phyloP scores from a whole-genome alignment of 768 basidiomycete species.

The Boletus coccyginus region DNA sequence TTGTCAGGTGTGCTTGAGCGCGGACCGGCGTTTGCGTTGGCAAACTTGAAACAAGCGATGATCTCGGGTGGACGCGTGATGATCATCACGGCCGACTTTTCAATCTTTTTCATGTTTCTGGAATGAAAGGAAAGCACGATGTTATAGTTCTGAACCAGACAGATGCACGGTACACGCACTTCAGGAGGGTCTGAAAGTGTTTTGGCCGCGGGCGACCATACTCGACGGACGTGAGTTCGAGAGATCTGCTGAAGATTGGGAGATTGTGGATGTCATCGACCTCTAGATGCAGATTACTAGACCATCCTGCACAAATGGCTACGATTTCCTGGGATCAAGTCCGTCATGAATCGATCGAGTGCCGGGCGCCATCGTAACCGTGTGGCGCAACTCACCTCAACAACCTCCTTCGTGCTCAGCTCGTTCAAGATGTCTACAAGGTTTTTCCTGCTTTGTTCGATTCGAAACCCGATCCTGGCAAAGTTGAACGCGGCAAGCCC shows the following conservation, averaged over 20 bases:
- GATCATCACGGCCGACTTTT: conserved; percentile 38
- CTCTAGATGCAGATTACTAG: conserved; percentile 50
- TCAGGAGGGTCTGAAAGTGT: conserved; percentile 34
- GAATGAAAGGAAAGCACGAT: background rate
- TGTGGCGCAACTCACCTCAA: conserved; percentile 23
- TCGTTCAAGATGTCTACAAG: conserved; percentile 18
- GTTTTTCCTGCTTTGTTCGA: conserved; percentile 9
- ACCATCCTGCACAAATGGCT: conserved; percentile 57
- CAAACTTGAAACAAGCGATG: conserved; percentile 47
- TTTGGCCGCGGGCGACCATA: conserved; percentile 38
- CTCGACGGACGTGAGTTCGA: conserved; percentile 35
- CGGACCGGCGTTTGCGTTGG: background rate
- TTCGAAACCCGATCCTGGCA: conserved; percentile 47
- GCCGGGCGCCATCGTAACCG: background rate
- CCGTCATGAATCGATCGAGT: background rate
- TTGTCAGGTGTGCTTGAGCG: conserved; percentile 7
- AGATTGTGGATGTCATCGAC: conserved; percentile 49
- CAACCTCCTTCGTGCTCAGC: conserved; percentile 19
- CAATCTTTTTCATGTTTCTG: conserved; percentile 25
- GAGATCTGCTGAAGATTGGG: conserved; percentile 46
- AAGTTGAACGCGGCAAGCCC: conserved; percentile 69
- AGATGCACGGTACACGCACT: conserved; percentile 15
- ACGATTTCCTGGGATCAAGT: conserved; percentile 47
- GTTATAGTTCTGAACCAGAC: background rate
- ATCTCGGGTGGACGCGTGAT: conserved; percentile 76